phyloP scores from a whole-genome alignment of 371 early-diverging fungal genomes.

The Lichtheimia ramosa region DNA sequence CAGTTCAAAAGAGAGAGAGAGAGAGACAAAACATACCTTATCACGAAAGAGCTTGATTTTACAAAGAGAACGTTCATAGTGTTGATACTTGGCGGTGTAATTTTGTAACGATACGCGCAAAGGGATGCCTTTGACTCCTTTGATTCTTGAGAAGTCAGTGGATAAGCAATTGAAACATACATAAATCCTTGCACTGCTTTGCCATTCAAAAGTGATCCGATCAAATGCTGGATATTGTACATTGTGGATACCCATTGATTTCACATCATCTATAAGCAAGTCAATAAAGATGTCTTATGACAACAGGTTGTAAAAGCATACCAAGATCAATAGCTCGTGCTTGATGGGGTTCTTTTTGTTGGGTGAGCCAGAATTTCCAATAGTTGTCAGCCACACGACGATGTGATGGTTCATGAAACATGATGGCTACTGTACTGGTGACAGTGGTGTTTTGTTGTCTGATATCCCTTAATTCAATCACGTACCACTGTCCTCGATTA shows the following conservation, averaged over 20 bases:
- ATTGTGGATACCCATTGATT: constrained; percentile 52
- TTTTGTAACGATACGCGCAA: constrained; percentile 59
- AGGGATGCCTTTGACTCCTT: constrained; percentile 86
- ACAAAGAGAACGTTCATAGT: constrained; percentile 58
- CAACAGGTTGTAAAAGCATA: constrained; percentile 19
- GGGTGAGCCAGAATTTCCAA: constrained; percentile 82
- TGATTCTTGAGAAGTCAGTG: constrained; percentile 82
- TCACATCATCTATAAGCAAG: constrained; percentile 18
- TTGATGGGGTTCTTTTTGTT: constrained; percentile 61
- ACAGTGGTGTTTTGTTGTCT: constrained; percentile 39
- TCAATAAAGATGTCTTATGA: not conserved
- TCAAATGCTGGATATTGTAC: constrained; percentile 65
- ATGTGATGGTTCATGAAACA: constrained; percentile 76
- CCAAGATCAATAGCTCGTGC: constrained; percentile 72
- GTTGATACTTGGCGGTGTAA: not conserved
- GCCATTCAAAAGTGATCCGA: constrained; percentile 75
- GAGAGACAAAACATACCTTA: constrained; percentile 46
- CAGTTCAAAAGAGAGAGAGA: not conserved
- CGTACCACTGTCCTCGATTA: constrained; percentile 54
- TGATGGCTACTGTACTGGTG: constrained; percentile 62
- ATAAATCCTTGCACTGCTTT: constrained; percentile 68
- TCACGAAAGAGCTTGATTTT: constrained; percentile 79
- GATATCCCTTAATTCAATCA: constrained; percentile 47
- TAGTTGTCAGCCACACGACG: constrained; percentile 66
- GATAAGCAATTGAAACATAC: constrained; percentile 79